Base-by-base conservation (phyloP, 805 yeast species). In the Candida yuanshanica region DNA sequence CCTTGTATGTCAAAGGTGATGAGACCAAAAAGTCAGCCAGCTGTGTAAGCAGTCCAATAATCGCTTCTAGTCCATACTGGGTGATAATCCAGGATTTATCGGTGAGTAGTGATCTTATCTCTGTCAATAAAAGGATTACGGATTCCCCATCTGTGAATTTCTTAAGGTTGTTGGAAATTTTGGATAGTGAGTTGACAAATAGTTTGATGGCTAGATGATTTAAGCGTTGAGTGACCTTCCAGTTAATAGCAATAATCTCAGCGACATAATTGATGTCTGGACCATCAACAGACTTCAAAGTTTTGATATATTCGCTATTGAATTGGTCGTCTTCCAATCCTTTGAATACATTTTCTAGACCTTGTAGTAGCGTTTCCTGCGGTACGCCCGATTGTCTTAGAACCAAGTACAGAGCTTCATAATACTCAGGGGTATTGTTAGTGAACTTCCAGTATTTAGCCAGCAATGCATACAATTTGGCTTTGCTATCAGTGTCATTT, bases 41-140 rank as follows among this genome's bases (percentile, higher is more conserved):
- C 31, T 59, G 53, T 3, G 69, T 53, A 4, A 70, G 48, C 14
- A 72, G 46, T 4, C 72, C 62, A 11, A 84, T 49, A 0, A 76
- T 56, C 25, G 72, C 52, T 57, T 87, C 96, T 16, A 81, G 62
- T 0, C 77, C 58, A 53, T 81, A 83, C 56, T 87, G 96, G 4
- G 76, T 65, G 37, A 86, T 68, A 1, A 74, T 48, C 82, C 85
- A 77, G 0, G 74, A 50, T 40, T 73, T 70, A 7, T 75, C 74
- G 9, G 73, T 60, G 14, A 83, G 58, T 8, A 75, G 44, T 0
- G 51, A 39, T 44, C 69, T 75, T 20, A 83, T 29, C 7, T 65
- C 36, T 4, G 32, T 21, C 3, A 48, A 5, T 0, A 44, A 8
- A 13, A 36, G 2, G 22, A 37, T 11, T 14, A 35, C 7, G 27